Conservation (phyloP, 345 rosid species). For the Camelina neglecta region DNA sequence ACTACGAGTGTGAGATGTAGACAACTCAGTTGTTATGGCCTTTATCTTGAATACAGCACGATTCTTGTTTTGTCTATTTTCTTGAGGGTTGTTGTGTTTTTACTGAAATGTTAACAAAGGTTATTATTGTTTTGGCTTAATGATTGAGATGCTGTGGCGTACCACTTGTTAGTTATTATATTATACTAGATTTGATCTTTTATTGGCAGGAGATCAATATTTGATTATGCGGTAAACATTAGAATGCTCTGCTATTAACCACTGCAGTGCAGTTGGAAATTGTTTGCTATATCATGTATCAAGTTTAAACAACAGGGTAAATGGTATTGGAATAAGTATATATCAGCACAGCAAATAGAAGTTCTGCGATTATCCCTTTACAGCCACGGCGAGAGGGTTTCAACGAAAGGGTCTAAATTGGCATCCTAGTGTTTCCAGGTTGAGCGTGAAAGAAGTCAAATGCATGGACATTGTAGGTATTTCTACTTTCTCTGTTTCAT, state of each 20-base stretch:
- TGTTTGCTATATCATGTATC: slow-evolving; percentile 13
- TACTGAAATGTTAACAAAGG: background rate
- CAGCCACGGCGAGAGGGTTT: slow-evolving; percentile 58
- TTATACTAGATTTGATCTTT: slow-evolving; percentile 23
- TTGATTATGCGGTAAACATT: background rate
- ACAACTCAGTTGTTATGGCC: background rate
- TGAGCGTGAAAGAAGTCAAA: slow-evolving; percentile 75
- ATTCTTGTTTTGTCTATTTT: slow-evolving; percentile 19
- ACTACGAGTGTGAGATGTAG: slow-evolving; percentile 13
- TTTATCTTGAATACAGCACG: slow-evolving; percentile 14
- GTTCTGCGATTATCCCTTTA: slow-evolving; percentile 53
- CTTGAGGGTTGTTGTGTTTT: slow-evolving; percentile 14
- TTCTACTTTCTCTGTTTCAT: background rate
- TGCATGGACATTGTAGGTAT: slow-evolving; percentile 72
- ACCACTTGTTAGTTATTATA: background rate
- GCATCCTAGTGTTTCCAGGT: slow-evolving; percentile 35
- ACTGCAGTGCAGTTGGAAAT: background rate
- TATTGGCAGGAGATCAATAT: slow-evolving; percentile 1
- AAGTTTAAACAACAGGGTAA: slow-evolving; percentile 24
- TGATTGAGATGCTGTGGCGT: slow-evolving; percentile 4
- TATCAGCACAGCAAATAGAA: background rate
- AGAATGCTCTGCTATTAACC: background rate
- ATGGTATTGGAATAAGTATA: background rate
- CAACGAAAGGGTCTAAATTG: slow-evolving; percentile 21
- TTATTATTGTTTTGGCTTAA: background rate